A percentile compares a stretch with the other conserved stretches of the same genome.
Evolutionary conservation across 2,329 filamentous ascomycete species (phyloP).

Genomic region (Verruconis gallopava): DNA sequence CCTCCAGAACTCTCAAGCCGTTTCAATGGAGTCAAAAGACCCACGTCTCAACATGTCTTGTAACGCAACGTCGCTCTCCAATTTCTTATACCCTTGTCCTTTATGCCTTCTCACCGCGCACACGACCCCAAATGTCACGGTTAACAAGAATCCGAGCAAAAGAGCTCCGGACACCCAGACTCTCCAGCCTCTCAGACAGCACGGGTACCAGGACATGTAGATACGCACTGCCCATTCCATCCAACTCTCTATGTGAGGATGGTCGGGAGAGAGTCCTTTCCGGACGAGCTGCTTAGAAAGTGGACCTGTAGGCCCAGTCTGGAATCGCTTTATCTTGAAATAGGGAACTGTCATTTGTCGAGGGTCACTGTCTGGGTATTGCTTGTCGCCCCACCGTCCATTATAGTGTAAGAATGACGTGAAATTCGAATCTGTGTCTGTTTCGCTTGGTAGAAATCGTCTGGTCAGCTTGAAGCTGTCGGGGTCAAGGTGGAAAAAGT

Average conservation of each 20-base stretch:
- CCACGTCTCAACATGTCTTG: not conserved
- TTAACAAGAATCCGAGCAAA: not conserved
- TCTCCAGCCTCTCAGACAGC: not conserved
- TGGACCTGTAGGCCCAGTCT: conserved; percentile 76
- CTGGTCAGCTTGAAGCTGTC: not conserved
- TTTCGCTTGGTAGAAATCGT: conserved; percentile 17
- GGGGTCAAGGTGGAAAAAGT: conserved; percentile 41
- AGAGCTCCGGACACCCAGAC: not conserved
- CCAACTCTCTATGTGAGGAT: not conserved
- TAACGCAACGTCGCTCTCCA: not conserved
- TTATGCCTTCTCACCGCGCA: not conserved
- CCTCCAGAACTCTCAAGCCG: too few relatives aligned
- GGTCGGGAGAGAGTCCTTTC: conserved; percentile 45
- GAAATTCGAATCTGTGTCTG: conserved; percentile 33
- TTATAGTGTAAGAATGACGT: conserved; percentile 55
- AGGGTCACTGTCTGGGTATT: conserved; percentile 38
- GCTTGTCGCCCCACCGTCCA: conserved; percentile 50
- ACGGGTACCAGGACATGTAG: conserved; percentile 1
- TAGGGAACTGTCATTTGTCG: conserved; percentile 48
- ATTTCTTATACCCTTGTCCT: not conserved
- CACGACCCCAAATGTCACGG: not conserved
- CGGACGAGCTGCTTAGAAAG: conserved; percentile 74
- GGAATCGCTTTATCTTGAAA: conserved; percentile 84
- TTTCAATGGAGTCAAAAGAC: not conserved
- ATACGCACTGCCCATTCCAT: not conserved